Conservation (phyloP, 352 stramenopile genomes). For the Pythium guiyangense region DNA sequence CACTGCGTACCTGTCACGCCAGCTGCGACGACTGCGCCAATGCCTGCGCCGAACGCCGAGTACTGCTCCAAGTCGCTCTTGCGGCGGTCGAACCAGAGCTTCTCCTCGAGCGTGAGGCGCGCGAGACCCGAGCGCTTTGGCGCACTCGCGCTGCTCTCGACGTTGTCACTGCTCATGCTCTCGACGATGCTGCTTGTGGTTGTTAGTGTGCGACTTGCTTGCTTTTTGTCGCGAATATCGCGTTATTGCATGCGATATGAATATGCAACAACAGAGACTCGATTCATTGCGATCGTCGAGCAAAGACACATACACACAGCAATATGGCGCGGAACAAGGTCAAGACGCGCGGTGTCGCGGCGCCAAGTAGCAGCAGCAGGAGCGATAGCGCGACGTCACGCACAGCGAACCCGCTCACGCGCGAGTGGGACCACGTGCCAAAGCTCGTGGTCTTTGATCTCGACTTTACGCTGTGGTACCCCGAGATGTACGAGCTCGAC, state of each 20-base stretch:
- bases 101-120: constrained; percentile 76
- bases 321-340: neutral
- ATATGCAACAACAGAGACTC: too few relatives aligned
- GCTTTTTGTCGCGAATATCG: too few relatives aligned
- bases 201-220: too few relatives aligned
- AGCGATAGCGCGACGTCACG: neutral
- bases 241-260: too few relatives aligned
- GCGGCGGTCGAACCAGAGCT: constrained; percentile 77
- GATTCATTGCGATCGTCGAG: too few relatives aligned
- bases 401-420: constrained; percentile 9
- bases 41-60: constrained; percentile 44
- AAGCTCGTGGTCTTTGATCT: constrained; percentile 73
- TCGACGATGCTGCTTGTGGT: too few relatives aligned
- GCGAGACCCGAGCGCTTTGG: constrained; percentile 10
- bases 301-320: too few relatives aligned
- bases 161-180: neutral
- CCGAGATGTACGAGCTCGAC: constrained; percentile 84
- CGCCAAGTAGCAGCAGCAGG: neutral
- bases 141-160: neutral
- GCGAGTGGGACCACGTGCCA: constrained; percentile 47
- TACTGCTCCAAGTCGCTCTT: constrained; percentile 64
- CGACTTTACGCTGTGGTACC: constrained; percentile 77
- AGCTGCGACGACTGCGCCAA: constrained; percentile 43
- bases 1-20: constrained; percentile 47
- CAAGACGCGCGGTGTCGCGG: neutral